Evolutionary conservation across 768 basidiomycete species (phyloP), one percentile per base, ranked within the genome.

Genomic region (Boletus barrowsii): DNA sequence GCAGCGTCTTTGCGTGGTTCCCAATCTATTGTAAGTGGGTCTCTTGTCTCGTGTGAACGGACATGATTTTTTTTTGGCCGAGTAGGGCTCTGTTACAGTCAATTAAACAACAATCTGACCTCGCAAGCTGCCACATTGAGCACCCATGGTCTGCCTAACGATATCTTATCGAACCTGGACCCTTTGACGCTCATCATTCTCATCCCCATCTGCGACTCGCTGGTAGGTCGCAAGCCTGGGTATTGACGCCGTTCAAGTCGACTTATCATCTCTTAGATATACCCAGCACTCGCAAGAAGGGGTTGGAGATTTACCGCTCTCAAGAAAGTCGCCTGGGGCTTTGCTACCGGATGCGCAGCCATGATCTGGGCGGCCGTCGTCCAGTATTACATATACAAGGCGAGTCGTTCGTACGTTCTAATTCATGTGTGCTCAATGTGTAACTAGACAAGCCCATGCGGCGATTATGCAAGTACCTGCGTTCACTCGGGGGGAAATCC

Each of bases 121-220:
- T 89, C 89, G 5, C 87, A 89, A 68, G 89, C 89, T 24, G 88
- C 87, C 2, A 85, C 84, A 0, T 88, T 91, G 89, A 67, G 66
- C 10, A 83, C 83, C 1, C 74, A 88, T 57, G 86, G 87, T 45
- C 46, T 87, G 32, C 88, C 88, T 6, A 91, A 91, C 60, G 89
- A 91, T 59, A 76, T 91, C 39, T 68, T 91, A 51, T 87, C 87
- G 7, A 91, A 90, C 68, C 73, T 90, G 48, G 86, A 91, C 61
- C 89, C 90, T 5, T 70, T 91, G 49, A 82, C 86, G 6, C 77
- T 92, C 54, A 81, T 92, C 62, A 86, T 91, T 56, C 82, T 81
- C 62, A 88, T 88, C 53, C 87, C 87, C 26, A 75, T 89, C 49
- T 85, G 74, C 54, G 87, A 89, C 68, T 56, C 79, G 7, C 47